Base-by-base conservation (phyloP, 352 stramenopile genomes). In the Phytophthora pini region DNA sequence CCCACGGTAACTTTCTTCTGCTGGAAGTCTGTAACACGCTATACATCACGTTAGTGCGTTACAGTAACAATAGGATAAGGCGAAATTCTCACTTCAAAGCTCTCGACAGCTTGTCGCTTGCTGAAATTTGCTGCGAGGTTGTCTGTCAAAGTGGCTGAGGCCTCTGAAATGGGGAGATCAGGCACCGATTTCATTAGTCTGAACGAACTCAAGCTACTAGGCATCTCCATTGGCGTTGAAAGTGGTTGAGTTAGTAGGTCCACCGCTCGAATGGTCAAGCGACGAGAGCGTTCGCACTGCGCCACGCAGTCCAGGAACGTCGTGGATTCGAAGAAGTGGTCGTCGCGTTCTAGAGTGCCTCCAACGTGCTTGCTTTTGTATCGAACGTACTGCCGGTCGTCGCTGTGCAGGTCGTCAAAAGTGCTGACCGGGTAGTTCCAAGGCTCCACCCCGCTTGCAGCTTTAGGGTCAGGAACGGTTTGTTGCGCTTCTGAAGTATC, bases 351-450 rank as follows among this genome's bases (percentile, higher is more conserved):
- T 15, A 89, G 27, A n/a, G 74, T 79, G 32, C 68, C 76, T 22
- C 72, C 70, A 13, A 61, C 75, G 41, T 89, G 79, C 44, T 87
- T 86, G 76, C 79, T 89, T 45, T 80, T 80, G 48, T 73, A 69
- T 17, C 83, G 81, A 12, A 92, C 76, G 38, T 87, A 89, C 15
- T 90, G 80, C 1, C 80, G 77, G n/a, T 90, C 83, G 15, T 92
- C 83, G 29, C 79, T 87, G 1, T 58, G 58, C 8, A 90, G 63
- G 6, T 71, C 57, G 47, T 90, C 83, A 17, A 92, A 89, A 12
- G 80, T 88, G 32, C 73, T 84, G 58, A 89, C 79, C 11, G 80
- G 72, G 51, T 86, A 84, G 49, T 84, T 92, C 83, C 83, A 92
- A 11, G 71, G 61, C 63, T 86, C 77, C 0, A 54, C 13, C 4